Evolutionary conservation across 768 basidiomycete genomes (phyloP), one percentile per base, ranked within the genome.

Genomic region (Phanerochaete sordida): DNA sequence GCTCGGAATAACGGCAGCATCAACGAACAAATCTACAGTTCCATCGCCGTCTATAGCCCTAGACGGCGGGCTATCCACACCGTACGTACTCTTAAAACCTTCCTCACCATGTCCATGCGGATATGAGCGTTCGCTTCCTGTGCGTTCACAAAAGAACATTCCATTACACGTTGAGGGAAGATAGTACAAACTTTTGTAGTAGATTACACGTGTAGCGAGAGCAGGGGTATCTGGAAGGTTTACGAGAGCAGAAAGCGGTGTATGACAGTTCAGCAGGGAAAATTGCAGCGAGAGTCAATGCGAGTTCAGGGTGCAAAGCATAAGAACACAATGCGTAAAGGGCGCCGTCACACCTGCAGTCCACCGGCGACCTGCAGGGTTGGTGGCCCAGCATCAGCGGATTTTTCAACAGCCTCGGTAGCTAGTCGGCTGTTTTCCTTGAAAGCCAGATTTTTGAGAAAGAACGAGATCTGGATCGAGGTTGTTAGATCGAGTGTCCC

Each of bases 391-490:
- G 45, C 49, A 54, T 52, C 51, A 24, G 55, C 28, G 24, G 49
- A 49, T 56, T 62, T 64, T 57, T 61, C 61, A 30, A 53, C 35
- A 21, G 50, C 60, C 35, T 51, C 59, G 50, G 49, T 57, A 33
- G n/a, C 19, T 47, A 21, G 37, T 50, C 60, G 60, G 55, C 49
- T 37, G 56, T 44, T 53, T 16, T 45, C 53, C 39, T 64, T 59
- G 53, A 62, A 35, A 21, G 61, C 24, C 47, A 68, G 53, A 23
- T 66, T 71, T 60, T 67, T 65, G 58, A 67, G 58, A 52, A 64
- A 67, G 51, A 69, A 58, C 62, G 70, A 71, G 64, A 71, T 68
- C 70, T 71, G 57, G 50, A 5, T 27, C 52, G 48, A 30, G 26
- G 46, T 16, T 31, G 58, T 65, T 55, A 64, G 57, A 43, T 33